These are phyloP conservation scores for Gracilariopsis chorda DNA, from an alignment of 23 red algal species.

Conservation along the genomic window DNA sequence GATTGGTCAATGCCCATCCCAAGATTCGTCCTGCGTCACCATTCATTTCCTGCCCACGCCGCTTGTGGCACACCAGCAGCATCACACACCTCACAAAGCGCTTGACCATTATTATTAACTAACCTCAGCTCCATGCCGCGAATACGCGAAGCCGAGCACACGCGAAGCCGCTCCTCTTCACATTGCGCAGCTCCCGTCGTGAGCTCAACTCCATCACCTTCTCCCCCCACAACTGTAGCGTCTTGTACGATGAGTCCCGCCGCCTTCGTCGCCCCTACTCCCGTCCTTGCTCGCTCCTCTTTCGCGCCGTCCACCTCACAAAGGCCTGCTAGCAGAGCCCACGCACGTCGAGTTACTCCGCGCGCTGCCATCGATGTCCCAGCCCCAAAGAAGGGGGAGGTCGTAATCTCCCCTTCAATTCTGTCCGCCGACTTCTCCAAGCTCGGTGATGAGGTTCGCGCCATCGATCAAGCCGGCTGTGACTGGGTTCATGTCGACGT, in stretches of 20 bases:
- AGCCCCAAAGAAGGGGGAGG: constrained; percentile 34
- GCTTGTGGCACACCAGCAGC: too few relatives aligned
- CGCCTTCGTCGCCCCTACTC: not conserved
- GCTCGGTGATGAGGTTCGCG: constrained; percentile 82
- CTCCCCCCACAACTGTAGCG: too few relatives aligned
- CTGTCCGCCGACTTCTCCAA: constrained; percentile 98
- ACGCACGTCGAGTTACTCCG: not conserved
- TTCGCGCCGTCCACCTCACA: not conserved
- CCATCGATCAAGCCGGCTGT: constrained; percentile 73
- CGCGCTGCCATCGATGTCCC: not conserved
- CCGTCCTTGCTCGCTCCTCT: not conserved
- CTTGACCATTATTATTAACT: too few relatives aligned
- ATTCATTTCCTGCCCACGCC: too few relatives aligned
- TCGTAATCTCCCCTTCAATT: constrained; percentile 85
- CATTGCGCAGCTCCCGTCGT: too few relatives aligned
- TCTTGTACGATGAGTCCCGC: not conserved
- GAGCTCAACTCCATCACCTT: too few relatives aligned
- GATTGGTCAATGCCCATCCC: too few relatives aligned
- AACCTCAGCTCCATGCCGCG: too few relatives aligned
- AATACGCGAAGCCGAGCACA: too few relatives aligned
- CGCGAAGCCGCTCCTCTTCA: too few relatives aligned
- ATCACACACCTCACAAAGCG: too few relatives aligned
- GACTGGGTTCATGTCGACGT: constrained; percentile 99
- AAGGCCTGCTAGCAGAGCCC: not conserved
- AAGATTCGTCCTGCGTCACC: too few relatives aligned